Percentiles rank a stretch among this genome's conserved stretches.
phyloP scores from a whole-genome alignment of 2,329 filamentous ascomycete species.

The Pezicula rhizophila region DNA sequence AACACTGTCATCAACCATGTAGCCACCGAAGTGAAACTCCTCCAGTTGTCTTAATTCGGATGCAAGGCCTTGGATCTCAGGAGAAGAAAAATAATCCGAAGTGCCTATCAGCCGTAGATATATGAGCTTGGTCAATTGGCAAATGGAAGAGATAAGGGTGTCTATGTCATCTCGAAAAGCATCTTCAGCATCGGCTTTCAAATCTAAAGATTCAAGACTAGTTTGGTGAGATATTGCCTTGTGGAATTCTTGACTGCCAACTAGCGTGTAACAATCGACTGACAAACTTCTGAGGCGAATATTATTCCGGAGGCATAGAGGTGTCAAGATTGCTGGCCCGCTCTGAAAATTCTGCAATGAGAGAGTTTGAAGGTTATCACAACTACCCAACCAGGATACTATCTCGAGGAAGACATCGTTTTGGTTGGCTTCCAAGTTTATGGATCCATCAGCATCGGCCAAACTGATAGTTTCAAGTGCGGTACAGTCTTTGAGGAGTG shows the following conservation, averaged over 20 bases:
- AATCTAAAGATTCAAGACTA: slow-evolving; percentile 37
- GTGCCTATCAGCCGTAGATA: slow-evolving; percentile 47
- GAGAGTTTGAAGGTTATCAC: slow-evolving; percentile 43
- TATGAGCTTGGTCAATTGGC: slow-evolving; percentile 43
- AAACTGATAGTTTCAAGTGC: slow-evolving; percentile 43
- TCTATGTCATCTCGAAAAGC: slow-evolving; percentile 40
- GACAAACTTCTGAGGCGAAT: slow-evolving; percentile 42
- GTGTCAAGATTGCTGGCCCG: slow-evolving; percentile 45
- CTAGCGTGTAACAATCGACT: slow-evolving; percentile 41
- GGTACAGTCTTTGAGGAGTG: slow-evolving; percentile 41
- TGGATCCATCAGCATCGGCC: slow-evolving; percentile 33
- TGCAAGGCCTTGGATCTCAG: slow-evolving; percentile 43
- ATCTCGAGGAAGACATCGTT: slow-evolving; percentile 46
- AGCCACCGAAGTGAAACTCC: slow-evolving; percentile 49
- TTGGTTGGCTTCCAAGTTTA: slow-evolving; percentile 43
- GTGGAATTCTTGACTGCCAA: slow-evolving; percentile 46
- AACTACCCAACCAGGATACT: slow-evolving; percentile 48
- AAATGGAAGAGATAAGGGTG: slow-evolving; percentile 43
- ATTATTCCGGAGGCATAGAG: slow-evolving; percentile 39
- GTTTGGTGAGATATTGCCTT: slow-evolving; percentile 43
- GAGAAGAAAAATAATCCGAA: slow-evolving; percentile 42
- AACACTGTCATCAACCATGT: slow-evolving; percentile 44
- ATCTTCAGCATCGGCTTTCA: slow-evolving; percentile 41
- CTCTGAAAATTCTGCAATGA: slow-evolving; percentile 44
- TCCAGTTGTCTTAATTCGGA: slow-evolving; percentile 38